Percentiles rank a stretch among this genome's conserved stretches.
phyloP scores from a whole-genome alignment of 805 yeast genomes.

The Monosporozyma yasuniensis region DNA sequence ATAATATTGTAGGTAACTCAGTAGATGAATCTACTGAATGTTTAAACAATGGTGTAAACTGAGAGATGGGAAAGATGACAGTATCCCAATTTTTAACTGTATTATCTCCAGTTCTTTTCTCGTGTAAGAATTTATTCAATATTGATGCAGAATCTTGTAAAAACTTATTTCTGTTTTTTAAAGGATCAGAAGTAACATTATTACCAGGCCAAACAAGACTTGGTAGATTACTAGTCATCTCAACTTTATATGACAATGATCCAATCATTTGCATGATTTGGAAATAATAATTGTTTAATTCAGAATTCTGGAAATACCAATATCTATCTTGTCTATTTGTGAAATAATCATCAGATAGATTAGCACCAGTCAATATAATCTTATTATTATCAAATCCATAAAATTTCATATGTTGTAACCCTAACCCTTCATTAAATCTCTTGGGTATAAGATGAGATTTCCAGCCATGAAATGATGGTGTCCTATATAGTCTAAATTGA shows the following conservation, averaged over 20 bases:
- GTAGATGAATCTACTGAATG: slow-evolving; percentile 55
- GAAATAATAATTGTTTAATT: slow-evolving; percentile 63
- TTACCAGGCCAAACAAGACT: slow-evolving; percentile 64
- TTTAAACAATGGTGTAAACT: slow-evolving; percentile 71
- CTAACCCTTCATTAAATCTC: slow-evolving; percentile 82
- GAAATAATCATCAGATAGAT: slow-evolving; percentile 83
- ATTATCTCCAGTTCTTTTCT: neutral
- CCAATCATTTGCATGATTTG: slow-evolving; percentile 59
- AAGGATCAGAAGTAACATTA: slow-evolving; percentile 63
- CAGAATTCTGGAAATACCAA: slow-evolving; percentile 52
- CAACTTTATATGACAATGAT: slow-evolving; percentile 60
- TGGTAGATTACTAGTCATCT: slow-evolving; percentile 37
- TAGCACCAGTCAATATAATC: slow-evolving; percentile 83
- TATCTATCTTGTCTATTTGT: slow-evolving; percentile 93
- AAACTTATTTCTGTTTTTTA: slow-evolving; percentile 40
- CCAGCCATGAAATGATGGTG: slow-evolving; percentile 73
- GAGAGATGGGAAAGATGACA: slow-evolving; percentile 81
- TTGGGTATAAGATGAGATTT: slow-evolving; percentile 60
- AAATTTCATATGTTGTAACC: slow-evolving; percentile 94
- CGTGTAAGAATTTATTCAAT: slow-evolving; percentile 49
- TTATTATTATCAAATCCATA: slow-evolving; percentile 95
- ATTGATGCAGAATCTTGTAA: slow-evolving; percentile 46
- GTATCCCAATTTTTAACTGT: slow-evolving; percentile 31
- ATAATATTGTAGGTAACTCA: slow-evolving; percentile 63
- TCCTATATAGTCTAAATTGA: slow-evolving; percentile 75